These are phyloP conservation scores for Cyclaneusma minus DNA, from an alignment of 2,329 filamentous ascomycete species.

Conservation along the genomic window DNA sequence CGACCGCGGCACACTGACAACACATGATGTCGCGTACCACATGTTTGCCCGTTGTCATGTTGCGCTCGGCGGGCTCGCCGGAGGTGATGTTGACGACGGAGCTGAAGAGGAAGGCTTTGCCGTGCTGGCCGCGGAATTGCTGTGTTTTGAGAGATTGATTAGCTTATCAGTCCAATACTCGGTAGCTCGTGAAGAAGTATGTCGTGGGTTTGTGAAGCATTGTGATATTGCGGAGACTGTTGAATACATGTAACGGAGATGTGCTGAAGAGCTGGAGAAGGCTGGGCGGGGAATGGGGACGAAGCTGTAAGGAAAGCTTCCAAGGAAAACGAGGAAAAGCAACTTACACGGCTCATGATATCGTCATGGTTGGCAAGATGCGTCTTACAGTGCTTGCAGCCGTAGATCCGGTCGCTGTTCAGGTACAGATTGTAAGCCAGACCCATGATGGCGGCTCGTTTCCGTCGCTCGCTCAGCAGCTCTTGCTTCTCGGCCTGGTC, in stretches of 20 bases:
- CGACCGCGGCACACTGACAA: slow-evolving; percentile 77
- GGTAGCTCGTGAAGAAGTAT: too few relatives aligned
- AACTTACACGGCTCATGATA: slow-evolving; percentile 76
- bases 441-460: slow-evolving; percentile 54
- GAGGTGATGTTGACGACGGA: slow-evolving; percentile 79
- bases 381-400: slow-evolving; percentile 88
- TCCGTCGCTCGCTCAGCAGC: neutral
- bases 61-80: slow-evolving; percentile 78
- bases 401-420: slow-evolving; percentile 74
- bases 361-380: slow-evolving; percentile 92
- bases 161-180: neutral
- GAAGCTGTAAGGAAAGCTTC: slow-evolving; percentile 3
- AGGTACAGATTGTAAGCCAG: slow-evolving; percentile 87
- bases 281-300: slow-evolving; percentile 2
- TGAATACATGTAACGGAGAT: neutral
- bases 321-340: slow-evolving; percentile 2
- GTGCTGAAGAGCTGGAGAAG: slow-evolving; percentile 2
- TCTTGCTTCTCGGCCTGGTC: too few relatives aligned
- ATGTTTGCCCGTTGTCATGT: slow-evolving; percentile 94
- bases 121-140: slow-evolving; percentile 97
- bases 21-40: slow-evolving; percentile 88
- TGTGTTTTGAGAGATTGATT: slow-evolving; percentile 22
- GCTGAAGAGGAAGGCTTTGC: slow-evolving; percentile 95
- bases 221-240: neutral
- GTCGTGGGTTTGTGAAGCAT: too few relatives aligned